Evolutionary conservation across 345 rosid species (phyloP).

Genomic region (Corymbia maculata): DNA sequence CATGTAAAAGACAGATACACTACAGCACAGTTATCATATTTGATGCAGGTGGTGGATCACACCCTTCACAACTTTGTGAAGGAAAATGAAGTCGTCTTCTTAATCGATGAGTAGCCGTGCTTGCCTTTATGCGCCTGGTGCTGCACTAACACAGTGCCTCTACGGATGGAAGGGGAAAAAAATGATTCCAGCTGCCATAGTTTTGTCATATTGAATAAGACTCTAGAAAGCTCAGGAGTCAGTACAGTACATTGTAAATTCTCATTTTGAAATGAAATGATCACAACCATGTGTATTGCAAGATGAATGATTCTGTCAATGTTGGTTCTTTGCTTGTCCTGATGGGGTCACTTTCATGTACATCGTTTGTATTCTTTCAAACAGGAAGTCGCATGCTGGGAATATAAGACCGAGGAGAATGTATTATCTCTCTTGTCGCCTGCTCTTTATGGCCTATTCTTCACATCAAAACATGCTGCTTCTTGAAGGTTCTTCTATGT

Average conservation of each 20-base stretch:
- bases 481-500: background rate
- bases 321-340: background rate
- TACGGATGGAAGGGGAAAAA: background rate
- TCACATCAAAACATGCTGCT: background rate
- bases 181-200: background rate
- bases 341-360: background rate
- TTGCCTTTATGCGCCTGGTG: background rate
- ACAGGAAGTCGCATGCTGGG: background rate
- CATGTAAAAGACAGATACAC: background rate
- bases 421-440: background rate
- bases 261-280: background rate
- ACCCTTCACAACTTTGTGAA: slow-evolving; percentile 40
- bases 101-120: slow-evolving; percentile 10
- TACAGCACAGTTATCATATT: background rate
- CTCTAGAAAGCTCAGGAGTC: background rate
- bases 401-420: background rate
- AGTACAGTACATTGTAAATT: background rate
- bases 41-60: slow-evolving; percentile 62
- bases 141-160: background rate
- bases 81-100: slow-evolving; percentile 41
- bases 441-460: background rate
- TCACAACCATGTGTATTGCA: background rate
- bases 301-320: background rate
- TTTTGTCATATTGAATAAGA: background rate
- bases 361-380: background rate